Base-by-base conservation (phyloP, 495 filamentous ascomycete genomes). In the Aspergillus heteromorphus region DNA sequence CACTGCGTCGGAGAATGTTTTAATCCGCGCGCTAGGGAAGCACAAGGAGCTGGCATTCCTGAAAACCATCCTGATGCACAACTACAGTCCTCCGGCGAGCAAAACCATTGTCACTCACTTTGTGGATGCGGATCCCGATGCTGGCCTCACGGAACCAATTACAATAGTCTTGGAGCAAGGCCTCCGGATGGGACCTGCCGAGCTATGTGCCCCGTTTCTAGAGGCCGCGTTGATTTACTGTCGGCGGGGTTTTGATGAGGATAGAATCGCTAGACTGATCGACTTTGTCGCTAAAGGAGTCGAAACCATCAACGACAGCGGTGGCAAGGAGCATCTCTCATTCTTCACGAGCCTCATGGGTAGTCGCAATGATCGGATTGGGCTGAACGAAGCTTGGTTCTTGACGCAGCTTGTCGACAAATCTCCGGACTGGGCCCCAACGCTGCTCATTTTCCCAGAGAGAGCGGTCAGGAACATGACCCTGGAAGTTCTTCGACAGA, bases 381-480 rank as follows among this genome's bases (percentile, higher is more conserved):
- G 60, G 5, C 59, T 71, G 31, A 62, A 65, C 27, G 49, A 61
- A 13, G 45, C 58, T 6, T 70, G 72, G 57, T 78, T 82, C 43
- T 59, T 61, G 45, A 63, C 60, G 20, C 62, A 71, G 30, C 74
- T 81, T 10, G 69, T 85, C n/a, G 73, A 81, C 7, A 74, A 70
- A 16, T 66, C 90, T 10, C 75, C 79, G 0, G 67, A 77, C 30
- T 91, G 87, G 85, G 84, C 75, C 1, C 88, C 89, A 7, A 77
- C 82, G 2, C 63, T 93, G 21, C 74, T 91, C 17, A 79, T 80
- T 41, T 87, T 85, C 58, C 77, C 70, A 16, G 85, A 89, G 38
- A 66, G 68, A 11, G 52, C 63, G 2, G 75, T 88, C 20, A 80
- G 82, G 19, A 65, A 69, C 14, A 70, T 72, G 25, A 81, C 83